Evolutionary conservation across 805 yeast species (phyloP), one percentile per base, ranked within the genome.

Genomic region (Jamesozyma piceae): DNA sequence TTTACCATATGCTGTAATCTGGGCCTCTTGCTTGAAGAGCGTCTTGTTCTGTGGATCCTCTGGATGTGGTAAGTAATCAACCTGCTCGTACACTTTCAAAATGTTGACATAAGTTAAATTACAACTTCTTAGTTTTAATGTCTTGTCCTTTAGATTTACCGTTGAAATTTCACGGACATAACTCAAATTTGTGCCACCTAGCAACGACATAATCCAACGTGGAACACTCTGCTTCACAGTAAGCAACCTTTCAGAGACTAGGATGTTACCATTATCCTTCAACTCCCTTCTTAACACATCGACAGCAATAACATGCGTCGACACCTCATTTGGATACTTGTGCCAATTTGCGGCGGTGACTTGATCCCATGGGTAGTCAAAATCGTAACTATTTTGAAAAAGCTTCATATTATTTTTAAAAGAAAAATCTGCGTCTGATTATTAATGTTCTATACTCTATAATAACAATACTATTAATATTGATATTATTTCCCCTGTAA

Each of bases 311-410:
- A 90, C 98, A 63, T 90, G 98, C 0, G 95, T 75, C 6, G 95
- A 80, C 45, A 81, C 71, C 53, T 88, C 95, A 60, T 92, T 90
- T n/a, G 98, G 98, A 64, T 90, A 90, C 53, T 90, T 90, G 50
- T 76, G 78, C 98, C 98, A 90, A 64, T 89, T 88, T 40, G 97
- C 97, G 1, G 95, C 88, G 0, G 95, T 82, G 21, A 90, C 95
- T 53, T 83, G 87, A 21, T 83, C 95, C 97, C 97, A 90, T 0
- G 94, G 77, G 57, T 92, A 89, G 43, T 77, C 68, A 62, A 87
- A 90, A 34, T 65, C 68, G 60, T 83, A 90, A 17, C 71, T 63
- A 32, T 83, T 74, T 34, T 76, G 77, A 59, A 87, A 89, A 37
- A 90, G 69, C 62, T 82, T 86, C 98, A 90, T 90, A 5, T 24